phyloP scores from a whole-genome alignment of 2,329 filamentous ascomycete genomes.

The Aureobasidium leucospermi region DNA sequence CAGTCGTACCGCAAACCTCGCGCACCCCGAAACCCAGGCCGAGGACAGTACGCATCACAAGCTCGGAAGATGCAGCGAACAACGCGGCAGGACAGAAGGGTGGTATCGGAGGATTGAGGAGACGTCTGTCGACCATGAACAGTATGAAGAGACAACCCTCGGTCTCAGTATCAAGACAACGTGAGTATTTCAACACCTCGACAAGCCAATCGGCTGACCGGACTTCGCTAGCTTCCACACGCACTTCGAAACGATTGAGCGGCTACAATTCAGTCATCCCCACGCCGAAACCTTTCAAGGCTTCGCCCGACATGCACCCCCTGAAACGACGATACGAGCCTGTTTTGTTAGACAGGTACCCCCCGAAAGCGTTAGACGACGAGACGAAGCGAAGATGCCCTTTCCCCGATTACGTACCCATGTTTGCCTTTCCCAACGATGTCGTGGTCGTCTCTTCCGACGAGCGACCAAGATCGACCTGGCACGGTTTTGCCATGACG shows the following conservation, averaged over 20 bases:
- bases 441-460: slow-evolving; percentile 95
- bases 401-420: slow-evolving; percentile 96
- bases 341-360: slow-evolving; percentile 90
- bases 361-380: slow-evolving; percentile 72
- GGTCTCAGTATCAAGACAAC: slow-evolving; percentile 37
- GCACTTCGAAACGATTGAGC: slow-evolving; percentile 81
- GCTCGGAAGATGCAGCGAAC: slow-evolving; percentile 53
- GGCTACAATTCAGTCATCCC: slow-evolving; percentile 99
- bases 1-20: slow-evolving; percentile 48
- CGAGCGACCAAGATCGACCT: slow-evolving; percentile 87
- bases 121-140: slow-evolving; percentile 94
- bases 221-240: slow-evolving; percentile 54
- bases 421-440: slow-evolving; percentile 99
- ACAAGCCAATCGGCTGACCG: slow-evolving; percentile 34
- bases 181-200: not conserved
- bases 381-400: slow-evolving; percentile 72
- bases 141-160: slow-evolving; percentile 83
- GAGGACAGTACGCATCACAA: slow-evolving; percentile 72
- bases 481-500: slow-evolving; percentile 99
- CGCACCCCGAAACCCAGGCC: slow-evolving; percentile 57
- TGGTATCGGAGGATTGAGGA: slow-evolving; percentile 76
- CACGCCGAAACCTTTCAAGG: slow-evolving; percentile 79
- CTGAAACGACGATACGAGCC: slow-evolving; percentile 91
- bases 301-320: slow-evolving; percentile 89
- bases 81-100: slow-evolving; percentile 42